Base-by-base conservation (phyloP, 129 eudicot species). In the Artemisia tridentata region DNA sequence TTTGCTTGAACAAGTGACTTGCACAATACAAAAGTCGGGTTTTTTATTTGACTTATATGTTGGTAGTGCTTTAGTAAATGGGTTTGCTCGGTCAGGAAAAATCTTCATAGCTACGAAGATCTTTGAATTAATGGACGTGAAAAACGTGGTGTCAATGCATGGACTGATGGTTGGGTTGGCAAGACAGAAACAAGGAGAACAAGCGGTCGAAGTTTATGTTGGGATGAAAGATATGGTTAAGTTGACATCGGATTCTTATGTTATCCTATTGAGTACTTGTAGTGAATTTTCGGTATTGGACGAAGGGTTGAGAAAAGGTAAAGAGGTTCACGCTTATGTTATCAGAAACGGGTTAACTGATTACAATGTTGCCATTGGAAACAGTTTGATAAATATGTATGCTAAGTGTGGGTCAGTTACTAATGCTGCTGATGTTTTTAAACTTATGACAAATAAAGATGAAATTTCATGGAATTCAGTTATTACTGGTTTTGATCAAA, bases 121-220 rank as follows among this genome's bases (percentile, higher is more conserved):
- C 62, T 87, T 89, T 68, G 85, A 76, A 58, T 80, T 64, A 16
- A 87, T 93, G 96, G 80, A 88, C 16, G 80, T 78, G 13, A 85
- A 81, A 64, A 93, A 93, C 72, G 96, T 84, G 55, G 96, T 84
- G 27, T 83, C 96, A 7, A 41, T 89, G 73, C 89, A 89, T 45
- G 98, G 98, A 46, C 76, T 92, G 68, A 92, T 92, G 91, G 92
- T 84, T 52, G 98, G 98, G 54, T 77, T 93, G 72, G 87, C 87
- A 75, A 84, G 81, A 73, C 92, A 85, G 43, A 85, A 87, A 74
- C 80, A 68, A 56, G 98, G 90, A 56, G 95, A 84, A 80, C 83
- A 87, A 76, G 98, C 98, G 51, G 76, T 81, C 38, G 76, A 85
- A 56, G 75, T 84, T 57, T 93, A 83, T 75, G 16, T 75, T 69